Base-by-base conservation (phyloP, 2,329 filamentous ascomycete species). In the Pseudogymnoascus sp. region DNA sequence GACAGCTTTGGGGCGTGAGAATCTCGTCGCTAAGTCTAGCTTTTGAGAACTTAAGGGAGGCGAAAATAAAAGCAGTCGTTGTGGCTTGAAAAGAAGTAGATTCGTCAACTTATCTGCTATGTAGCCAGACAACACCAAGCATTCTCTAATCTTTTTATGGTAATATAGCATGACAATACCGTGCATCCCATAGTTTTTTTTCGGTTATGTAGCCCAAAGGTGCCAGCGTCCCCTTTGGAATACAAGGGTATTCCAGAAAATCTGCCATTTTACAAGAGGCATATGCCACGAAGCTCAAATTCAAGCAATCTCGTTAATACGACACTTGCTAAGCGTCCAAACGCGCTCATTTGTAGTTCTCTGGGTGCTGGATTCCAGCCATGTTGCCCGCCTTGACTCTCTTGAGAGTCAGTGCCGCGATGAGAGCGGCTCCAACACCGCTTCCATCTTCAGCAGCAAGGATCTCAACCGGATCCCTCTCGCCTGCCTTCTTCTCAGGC, bases 391-490 rank as follows among this genome's bases (percentile, higher is more conserved):
- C 79, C 72, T 84, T 78, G 65, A 87, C 83, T 61, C 85, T 77
- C 80, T 88, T 84, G 66, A 87, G 75, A 12, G 85, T 88, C 72
- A 88, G 72, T 11, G 85, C 85, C 6, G 94, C 94, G 79, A 99
- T 97, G 65, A 99, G 79, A 4, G 94, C 94, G 49, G 93, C 94
- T 68, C 93, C 93, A n/a, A 97, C 94, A 83, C 93, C 94, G 67
- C 89, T 93, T 67, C 94, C 94, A 74, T 99, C 94, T 78, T 99
- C 94, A 65, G 94, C 92, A 55, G 92, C 88, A 67, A 93, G 76
- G 68, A 97, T 86, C 78, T 92, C 88, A 62, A 99, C 83, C 6
- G 92, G 92, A 71, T 97, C 92, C 74, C 92, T 88, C 71, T 90
- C 88, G 75, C 87, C 88, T 59, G 81, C 74, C 64, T 80, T 82